These are phyloP conservation scores for Arthroderma uncinatum DNA, from an alignment of 2,329 filamentous ascomycete genomes.

Conservation along the genomic window DNA sequence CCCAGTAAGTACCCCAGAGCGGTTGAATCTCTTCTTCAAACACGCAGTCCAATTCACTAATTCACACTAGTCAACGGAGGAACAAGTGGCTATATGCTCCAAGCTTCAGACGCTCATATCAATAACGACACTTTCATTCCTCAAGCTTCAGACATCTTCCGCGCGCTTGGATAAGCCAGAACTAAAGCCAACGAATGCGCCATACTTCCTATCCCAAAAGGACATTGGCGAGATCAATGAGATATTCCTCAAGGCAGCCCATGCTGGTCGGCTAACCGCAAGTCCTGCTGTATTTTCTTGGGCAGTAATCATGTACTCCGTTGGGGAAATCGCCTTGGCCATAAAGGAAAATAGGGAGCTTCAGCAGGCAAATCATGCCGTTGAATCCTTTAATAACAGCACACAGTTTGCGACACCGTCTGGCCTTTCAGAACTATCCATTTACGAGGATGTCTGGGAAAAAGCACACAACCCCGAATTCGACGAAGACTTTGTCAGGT, in stretches of 20 bases:
- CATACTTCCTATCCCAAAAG: constrained; percentile 58
- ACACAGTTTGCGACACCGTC: constrained; percentile 24
- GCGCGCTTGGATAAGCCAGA: constrained; percentile 35
- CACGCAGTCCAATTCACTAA: constrained; percentile 10
- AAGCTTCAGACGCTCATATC: constrained; percentile 60
- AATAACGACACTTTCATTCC: constrained; percentile 58
- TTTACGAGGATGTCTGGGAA: constrained; percentile 41
- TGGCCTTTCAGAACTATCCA: constrained; percentile 26
- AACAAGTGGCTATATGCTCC: constrained; percentile 31
- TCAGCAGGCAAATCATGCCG: constrained; percentile 32
- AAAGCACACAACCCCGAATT: constrained; percentile 30
- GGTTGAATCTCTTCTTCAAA: neutral
- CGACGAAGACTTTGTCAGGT: constrained; percentile 38
- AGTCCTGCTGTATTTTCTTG: constrained; percentile 69
- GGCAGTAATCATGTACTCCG: constrained; percentile 61
- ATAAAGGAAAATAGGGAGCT: constrained; percentile 46
- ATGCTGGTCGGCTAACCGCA: constrained; percentile 48
- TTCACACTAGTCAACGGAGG: constrained; percentile 27
- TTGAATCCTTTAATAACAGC: constrained; percentile 31
- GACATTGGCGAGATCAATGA: constrained; percentile 63
- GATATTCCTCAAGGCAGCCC: constrained; percentile 53
- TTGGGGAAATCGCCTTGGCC: constrained; percentile 53
- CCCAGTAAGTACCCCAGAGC: constrained; percentile 36
- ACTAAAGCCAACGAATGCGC: constrained; percentile 19
- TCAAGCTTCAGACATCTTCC: constrained; percentile 55